These are phyloP conservation scores for Anastatica hierochuntica DNA, from an alignment of 345 rosid genomes.

Conservation along the genomic window DNA sequence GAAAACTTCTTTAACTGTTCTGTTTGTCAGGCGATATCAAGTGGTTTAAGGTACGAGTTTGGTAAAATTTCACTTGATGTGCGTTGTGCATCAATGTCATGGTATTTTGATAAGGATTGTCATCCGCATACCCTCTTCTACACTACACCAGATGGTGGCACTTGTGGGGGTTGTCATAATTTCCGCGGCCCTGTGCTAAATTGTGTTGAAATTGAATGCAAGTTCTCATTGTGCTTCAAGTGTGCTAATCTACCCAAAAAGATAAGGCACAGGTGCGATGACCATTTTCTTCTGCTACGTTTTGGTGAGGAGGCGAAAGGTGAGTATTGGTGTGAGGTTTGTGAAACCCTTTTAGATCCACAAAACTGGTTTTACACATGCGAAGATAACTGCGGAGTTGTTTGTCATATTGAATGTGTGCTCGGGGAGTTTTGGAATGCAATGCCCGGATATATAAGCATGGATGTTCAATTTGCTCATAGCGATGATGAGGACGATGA, in stretches of 20 bases:
- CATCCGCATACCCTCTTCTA: neutral
- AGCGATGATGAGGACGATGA: neutral
- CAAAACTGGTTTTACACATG: conserved; percentile 2
- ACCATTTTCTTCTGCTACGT: neutral
- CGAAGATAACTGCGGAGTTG: neutral
- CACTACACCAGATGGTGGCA: neutral
- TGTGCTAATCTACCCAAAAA: conserved; percentile 1
- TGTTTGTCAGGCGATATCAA: neutral
- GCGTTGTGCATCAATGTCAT: neutral
- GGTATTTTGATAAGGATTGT: neutral
- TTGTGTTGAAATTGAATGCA: neutral
- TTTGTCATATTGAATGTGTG: neutral
- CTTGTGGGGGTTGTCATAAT: neutral
- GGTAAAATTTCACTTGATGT: neutral
- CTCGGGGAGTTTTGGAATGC: neutral
- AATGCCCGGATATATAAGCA: neutral
- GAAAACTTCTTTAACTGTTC: neutral
- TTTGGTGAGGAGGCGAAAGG: neutral
- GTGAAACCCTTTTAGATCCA: neutral
- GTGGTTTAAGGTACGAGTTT: neutral
- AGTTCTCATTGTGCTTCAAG: neutral
- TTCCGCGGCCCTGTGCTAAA: neutral
- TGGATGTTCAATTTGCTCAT: no score
- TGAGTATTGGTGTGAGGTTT: conserved; percentile 3
- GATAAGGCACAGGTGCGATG: neutral